phyloP scores from a whole-genome alignment of 108 stramenopile species.

The Skeletonema grethae region DNA sequence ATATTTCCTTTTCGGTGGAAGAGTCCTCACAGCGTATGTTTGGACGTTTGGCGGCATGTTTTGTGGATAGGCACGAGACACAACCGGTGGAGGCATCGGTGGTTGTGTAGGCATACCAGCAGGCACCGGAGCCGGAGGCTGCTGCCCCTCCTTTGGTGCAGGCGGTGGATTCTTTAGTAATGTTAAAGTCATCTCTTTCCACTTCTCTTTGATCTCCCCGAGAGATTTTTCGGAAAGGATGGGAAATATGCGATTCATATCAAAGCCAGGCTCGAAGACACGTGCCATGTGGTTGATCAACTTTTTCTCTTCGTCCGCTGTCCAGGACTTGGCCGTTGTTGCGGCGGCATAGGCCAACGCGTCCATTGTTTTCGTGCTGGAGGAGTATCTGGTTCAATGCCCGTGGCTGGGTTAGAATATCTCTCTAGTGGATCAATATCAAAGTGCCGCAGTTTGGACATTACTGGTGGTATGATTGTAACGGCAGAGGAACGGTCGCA shows the following conservation, averaged over 20 bases:
- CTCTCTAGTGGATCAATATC: no score
- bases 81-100: background rate
- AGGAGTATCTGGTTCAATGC: background rate
- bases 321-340: background rate
- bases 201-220: slow-evolving; percentile 15
- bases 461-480: no score
- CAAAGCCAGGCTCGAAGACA: slow-evolving; percentile 6
- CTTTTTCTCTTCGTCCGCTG: background rate
- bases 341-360: background rate
- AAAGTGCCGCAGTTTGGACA: no score
- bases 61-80: slow-evolving; percentile 1
- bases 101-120: background rate
- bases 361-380: background rate
- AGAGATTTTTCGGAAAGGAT: slow-evolving; percentile 9
- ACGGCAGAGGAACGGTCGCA: no score
- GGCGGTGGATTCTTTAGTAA: background rate
- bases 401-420: no score
- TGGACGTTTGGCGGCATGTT: background rate
- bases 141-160: background rate
- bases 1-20: slow-evolving; percentile 1
- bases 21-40: background rate
- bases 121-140: background rate
- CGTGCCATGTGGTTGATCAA: slow-evolving; percentile 2
- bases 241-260: background rate
- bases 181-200: slow-evolving; percentile 1